Conservation (phyloP, 805 yeast genomes). For the Hanseniaspora jakobsenii region DNA sequence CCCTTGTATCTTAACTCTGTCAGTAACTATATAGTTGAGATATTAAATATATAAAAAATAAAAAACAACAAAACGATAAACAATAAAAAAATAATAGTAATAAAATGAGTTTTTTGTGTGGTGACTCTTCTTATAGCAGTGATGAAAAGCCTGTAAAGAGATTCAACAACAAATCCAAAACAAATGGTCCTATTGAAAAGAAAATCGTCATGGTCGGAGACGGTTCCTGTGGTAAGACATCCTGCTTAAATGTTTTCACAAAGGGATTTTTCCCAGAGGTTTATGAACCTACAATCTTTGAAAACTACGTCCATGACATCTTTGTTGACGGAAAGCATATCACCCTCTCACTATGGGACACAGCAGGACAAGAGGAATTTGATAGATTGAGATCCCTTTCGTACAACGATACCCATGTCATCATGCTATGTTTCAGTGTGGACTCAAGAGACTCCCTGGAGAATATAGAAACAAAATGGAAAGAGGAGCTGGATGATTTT, state of each 20-base stretch:
- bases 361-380: conserved; percentile 98
- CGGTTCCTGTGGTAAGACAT: conserved; percentile 98
- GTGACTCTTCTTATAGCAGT: conserved; percentile 19
- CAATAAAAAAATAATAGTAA: too few relatives aligned
- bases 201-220: conserved; percentile 91
- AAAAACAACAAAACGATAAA: too few relatives aligned
- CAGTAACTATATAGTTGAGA: too few relatives aligned
- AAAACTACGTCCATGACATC: conserved; percentile 92
- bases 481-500: conserved; percentile 90
- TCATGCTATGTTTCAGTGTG: conserved; percentile 89
- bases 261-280: conserved; percentile 97
- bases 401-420: conserved; percentile 91
- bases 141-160: not conserved
- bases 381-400: conserved; percentile 86
- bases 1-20: too few relatives aligned
- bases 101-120: conserved; percentile 21
- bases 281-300: conserved; percentile 95
- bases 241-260: conserved; percentile 86
- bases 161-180: not conserved
- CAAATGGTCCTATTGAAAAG: conserved; percentile 48
- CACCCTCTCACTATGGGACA: conserved; percentile 91
- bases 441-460: conserved; percentile 90
- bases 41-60: too few relatives aligned
- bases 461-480: conserved; percentile 93
- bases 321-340: conserved; percentile 89